Percentiles rank a stretch among this genome's conserved stretches.
These are phyloP conservation scores for Fusarium sp. DNA, from an alignment of 2,329 filamentous ascomycete genomes.

Conservation along the genomic window DNA sequence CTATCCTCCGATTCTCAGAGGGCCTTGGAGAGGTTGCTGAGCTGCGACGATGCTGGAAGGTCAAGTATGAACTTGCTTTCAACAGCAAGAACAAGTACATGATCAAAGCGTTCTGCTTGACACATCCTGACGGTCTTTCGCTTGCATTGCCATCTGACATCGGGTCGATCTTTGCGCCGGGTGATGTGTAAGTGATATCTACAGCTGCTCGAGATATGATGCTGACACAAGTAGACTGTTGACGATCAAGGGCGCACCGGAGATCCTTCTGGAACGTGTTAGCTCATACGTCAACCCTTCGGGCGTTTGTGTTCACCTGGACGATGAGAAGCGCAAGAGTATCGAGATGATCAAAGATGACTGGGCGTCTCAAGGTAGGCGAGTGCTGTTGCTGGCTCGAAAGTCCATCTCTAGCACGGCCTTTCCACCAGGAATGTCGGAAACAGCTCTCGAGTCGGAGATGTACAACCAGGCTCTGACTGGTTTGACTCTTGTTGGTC, in stretches of 20 bases:
- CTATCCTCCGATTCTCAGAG: conserved; percentile 79
- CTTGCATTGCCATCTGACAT: conserved; percentile 30
- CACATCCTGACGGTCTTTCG: conserved; percentile 53
- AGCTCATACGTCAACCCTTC: conserved; percentile 66
- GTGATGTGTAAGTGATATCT: conserved; percentile 9
- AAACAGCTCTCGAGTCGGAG: conserved; percentile 62
- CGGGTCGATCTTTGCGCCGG: conserved; percentile 4
- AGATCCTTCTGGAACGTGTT: conserved; percentile 76
- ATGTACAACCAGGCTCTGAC: conserved; percentile 64
- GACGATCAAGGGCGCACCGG: conserved; percentile 84
- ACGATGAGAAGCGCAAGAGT: conserved; percentile 53
- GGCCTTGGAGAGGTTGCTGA: conserved; percentile 65
- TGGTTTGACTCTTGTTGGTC: conserved; percentile 76
- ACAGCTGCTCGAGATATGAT: no score
- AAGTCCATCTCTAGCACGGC: conserved; percentile 62
- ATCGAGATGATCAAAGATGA: conserved; percentile 72
- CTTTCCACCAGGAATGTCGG: conserved; percentile 51
- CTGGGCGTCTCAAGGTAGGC: conserved; percentile 76
- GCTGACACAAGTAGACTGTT: conserved; percentile 58
- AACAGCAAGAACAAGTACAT: conserved; percentile 90
- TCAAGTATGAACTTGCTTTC: conserved; percentile 76
- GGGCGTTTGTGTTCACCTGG: conserved; percentile 65
- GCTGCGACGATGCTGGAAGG: conserved; percentile 72
- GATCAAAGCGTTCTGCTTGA: conserved; percentile 69
- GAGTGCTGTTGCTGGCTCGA: conserved; percentile 74